Percentiles rank a stretch among this genome's conserved stretches.
phyloP scores from a whole-genome alignment of 2,329 filamentous ascomycete species.

The Penicillium sclerotiorum region DNA sequence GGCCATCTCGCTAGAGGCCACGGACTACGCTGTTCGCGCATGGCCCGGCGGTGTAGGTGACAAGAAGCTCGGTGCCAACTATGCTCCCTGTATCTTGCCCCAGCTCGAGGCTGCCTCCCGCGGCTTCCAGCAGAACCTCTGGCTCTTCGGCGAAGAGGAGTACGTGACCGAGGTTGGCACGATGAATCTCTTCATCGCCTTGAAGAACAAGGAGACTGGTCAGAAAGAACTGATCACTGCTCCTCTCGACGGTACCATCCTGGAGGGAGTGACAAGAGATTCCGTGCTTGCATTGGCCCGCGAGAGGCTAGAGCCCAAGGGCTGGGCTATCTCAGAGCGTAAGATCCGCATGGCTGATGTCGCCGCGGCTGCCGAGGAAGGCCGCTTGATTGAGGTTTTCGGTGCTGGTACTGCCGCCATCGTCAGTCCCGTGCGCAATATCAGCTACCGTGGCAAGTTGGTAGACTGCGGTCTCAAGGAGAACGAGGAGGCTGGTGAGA shows the following conservation, averaged over 20 bases:
- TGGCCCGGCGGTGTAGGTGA: constrained; percentile 98
- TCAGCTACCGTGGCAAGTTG: constrained; percentile 81
- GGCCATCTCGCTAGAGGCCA: constrained; percentile 91
- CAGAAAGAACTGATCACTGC: constrained; percentile 93
- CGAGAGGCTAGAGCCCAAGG: constrained; percentile 79
- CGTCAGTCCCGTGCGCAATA: constrained; percentile 84
- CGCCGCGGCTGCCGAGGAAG: constrained; percentile 77
- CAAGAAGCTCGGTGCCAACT: constrained; percentile 98
- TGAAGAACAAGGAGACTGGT: constrained; percentile 83
- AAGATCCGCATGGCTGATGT: constrained; percentile 92
- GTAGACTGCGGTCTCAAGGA: constrained; percentile 82
- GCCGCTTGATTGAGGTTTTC: constrained; percentile 88
- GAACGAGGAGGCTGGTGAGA: constrained; percentile 81
- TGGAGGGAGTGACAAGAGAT: constrained; percentile 92
- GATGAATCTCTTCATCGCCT: constrained; percentile 94
- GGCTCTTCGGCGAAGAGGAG: constrained; percentile 95
- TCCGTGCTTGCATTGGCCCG: constrained; percentile 83
- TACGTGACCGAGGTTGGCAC: constrained; percentile 97
- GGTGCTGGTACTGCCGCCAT: constrained; percentile 92
- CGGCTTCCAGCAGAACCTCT: constrained; percentile 97
- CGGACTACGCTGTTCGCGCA: constrained; percentile 92
- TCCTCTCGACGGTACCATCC: constrained; percentile 92
- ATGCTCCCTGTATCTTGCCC: constrained; percentile 97
- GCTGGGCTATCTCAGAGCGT: constrained; percentile 85
- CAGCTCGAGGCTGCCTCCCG: constrained; percentile 88